Conservation (phyloP, 495 filamentous ascomycete species). For the Elaphomyces granulatus region DNA sequence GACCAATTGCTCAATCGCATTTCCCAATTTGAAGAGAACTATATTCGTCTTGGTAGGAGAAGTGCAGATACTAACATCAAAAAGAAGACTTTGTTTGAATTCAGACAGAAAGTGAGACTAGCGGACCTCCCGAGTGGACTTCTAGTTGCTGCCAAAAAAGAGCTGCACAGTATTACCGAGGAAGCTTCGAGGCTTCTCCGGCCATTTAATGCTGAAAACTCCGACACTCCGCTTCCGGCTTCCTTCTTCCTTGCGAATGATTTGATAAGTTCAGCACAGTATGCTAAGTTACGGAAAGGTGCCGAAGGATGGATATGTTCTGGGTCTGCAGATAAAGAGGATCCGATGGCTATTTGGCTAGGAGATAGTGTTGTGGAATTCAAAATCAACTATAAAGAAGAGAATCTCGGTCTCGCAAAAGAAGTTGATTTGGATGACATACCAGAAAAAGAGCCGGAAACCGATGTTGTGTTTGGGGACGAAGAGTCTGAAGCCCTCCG, state of each 20-base stretch:
- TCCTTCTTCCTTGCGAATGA: conserved; percentile 31
- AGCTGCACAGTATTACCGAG: conserved; percentile 30
- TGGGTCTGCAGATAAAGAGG: conserved; percentile 18
- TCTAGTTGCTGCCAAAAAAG: conserved; percentile 16
- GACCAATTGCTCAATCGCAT: conserved; percentile 69
- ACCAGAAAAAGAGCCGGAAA: conserved; percentile 49
- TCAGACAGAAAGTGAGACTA: conserved; percentile 25
- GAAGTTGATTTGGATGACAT: conserved; percentile 54
- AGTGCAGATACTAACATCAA: conserved; percentile 51
- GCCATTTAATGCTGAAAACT: conserved; percentile 24
- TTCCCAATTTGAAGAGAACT: conserved; percentile 45
- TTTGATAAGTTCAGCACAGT: conserved; percentile 47
- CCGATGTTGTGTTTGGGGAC: conserved; percentile 35
- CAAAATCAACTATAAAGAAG: conserved; percentile 21
- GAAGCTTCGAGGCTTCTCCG: conserved; percentile 34
- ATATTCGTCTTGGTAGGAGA: conserved; percentile 68
- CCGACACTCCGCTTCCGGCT: conserved; percentile 10
- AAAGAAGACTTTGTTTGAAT: conserved; percentile 50
- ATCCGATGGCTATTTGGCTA: conserved; percentile 49
- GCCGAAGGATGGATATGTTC: conserved; percentile 35
- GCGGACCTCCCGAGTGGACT: conserved; percentile 20
- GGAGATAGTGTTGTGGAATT: conserved; percentile 32
- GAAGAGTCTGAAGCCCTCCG: conserved; percentile 42
- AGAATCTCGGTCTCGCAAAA: conserved; percentile 34
- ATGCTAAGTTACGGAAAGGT: conserved; percentile 43